Evolutionary conservation across 192 early-diverging fungal genomes (phyloP).

Genomic region (Podila epicladia): DNA sequence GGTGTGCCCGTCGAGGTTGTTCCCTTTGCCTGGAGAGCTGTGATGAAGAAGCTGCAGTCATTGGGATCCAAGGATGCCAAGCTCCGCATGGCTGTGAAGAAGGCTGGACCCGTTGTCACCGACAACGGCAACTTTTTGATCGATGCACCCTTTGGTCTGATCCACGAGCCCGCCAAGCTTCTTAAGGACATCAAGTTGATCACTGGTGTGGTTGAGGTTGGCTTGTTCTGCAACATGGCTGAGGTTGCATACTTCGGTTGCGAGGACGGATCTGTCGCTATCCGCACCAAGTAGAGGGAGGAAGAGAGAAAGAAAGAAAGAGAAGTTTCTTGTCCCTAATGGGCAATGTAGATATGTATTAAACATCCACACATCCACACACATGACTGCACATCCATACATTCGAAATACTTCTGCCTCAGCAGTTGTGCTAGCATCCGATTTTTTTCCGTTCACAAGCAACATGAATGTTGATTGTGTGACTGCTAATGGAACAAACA

Average conservation of each 20-base stretch:
- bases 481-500: no score
- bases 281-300: constrained; percentile 47
- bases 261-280: constrained; percentile 71
- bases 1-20: constrained; percentile 94
- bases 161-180: constrained; percentile 65
- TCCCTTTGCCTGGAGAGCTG: constrained; percentile 81
- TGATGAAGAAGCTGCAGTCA: constrained; percentile 61
- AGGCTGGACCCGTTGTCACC: constrained; percentile 94
- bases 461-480: no score
- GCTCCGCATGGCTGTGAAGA: constrained; percentile 86
- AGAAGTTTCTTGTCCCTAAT: neutral
- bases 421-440: no score
- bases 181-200: constrained; percentile 71
- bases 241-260: constrained; percentile 86
- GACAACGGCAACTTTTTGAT: constrained; percentile 95
- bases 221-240: constrained; percentile 91
- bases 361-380: neutral
- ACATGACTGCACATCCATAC: no score
- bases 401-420: no score
- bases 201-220: constrained; percentile 93
- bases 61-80: constrained; percentile 58
- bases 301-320: no score
- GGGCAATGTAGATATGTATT: neutral
- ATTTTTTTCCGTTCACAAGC: no score
- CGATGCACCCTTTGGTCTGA: constrained; percentile 84